A percentile compares a stretch with the other conserved stretches of the same genome.
Conservation (phyloP, 2,329 filamentous ascomycete genomes). For the Ophiostoma piceae region DNA sequence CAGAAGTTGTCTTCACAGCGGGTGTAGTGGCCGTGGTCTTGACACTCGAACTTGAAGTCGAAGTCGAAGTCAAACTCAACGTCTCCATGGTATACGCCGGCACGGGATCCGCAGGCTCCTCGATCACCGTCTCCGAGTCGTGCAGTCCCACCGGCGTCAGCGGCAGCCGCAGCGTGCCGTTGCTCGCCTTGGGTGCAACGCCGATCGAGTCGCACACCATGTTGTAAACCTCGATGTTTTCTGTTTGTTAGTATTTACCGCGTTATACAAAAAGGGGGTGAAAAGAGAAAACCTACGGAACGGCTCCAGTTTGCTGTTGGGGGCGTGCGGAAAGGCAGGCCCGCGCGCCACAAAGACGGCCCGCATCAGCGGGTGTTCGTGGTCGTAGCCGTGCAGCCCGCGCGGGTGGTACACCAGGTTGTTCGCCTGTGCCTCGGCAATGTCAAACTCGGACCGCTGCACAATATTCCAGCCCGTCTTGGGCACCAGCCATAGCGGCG, state of each 20-base stretch:
- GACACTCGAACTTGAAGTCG: not conserved
- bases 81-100: constrained; percentile 29
- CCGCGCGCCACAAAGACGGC: constrained; percentile 91
- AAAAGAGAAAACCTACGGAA: too few relatives aligned
- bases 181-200: constrained; percentile 69
- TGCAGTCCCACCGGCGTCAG: constrained; percentile 60
- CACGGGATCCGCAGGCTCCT: constrained; percentile 52
- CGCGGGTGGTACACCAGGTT: constrained; percentile 68
- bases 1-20: constrained; percentile 36
- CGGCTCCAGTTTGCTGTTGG: constrained; percentile 69
- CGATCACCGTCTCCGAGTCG: constrained; percentile 43
- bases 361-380: constrained; percentile 90
- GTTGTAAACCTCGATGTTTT: constrained; percentile 94
- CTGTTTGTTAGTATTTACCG: constrained; percentile 48
- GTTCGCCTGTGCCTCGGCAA: constrained; percentile 59
- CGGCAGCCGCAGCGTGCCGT: constrained; percentile 75
- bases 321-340: constrained; percentile 81
- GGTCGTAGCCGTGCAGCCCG: constrained; percentile 91
- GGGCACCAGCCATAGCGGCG: constrained; percentile 89
- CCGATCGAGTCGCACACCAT: constrained; percentile 85
- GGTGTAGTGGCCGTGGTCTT: constrained; percentile 6
- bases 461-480: constrained; percentile 92
- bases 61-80: not conserved
- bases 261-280: too few relatives aligned
- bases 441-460: constrained; percentile 69